phyloP scores from a whole-genome alignment of 1,284 basidiomycete species.

The Fistulina hepatica region DNA sequence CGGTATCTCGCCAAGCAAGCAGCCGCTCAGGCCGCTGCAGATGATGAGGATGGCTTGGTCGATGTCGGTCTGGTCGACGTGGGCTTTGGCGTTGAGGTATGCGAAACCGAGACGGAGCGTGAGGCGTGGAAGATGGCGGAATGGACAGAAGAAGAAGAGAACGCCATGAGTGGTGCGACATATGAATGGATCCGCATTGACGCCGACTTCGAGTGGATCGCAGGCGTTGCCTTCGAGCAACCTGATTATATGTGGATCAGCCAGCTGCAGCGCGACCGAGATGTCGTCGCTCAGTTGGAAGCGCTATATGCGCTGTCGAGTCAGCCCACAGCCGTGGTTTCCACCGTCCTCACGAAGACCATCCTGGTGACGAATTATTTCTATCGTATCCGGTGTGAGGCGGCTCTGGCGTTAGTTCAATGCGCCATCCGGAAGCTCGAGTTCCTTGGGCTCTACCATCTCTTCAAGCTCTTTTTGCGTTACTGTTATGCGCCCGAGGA shows the following conservation, averaged over 20 bases:
- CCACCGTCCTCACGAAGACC: conserved; percentile 87
- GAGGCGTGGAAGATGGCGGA: conserved; percentile 94
- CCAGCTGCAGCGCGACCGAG: conserved; percentile 90
- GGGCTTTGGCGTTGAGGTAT: conserved; percentile 91
- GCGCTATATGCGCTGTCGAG: conserved; percentile 77
- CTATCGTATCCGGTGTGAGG: conserved; percentile 95
- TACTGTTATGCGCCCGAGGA: conserved; percentile 86
- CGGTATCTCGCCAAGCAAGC: conserved; percentile 90
- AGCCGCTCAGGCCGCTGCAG: conserved; percentile 86
- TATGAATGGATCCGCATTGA: conserved; percentile 99
- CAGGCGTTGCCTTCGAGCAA: conserved; percentile 85
- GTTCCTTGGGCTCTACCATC: conserved; percentile 88
- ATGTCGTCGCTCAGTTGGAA: conserved; percentile 97
- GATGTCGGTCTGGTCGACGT: conserved; percentile 92
- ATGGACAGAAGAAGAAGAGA: conserved; percentile 97
- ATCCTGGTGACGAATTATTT: conserved; percentile 95
- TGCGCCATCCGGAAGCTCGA: conserved; percentile 75
- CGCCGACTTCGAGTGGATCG: conserved; percentile 98
- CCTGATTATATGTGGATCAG: conserved; percentile 99
- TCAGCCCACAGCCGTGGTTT: conserved; percentile 81
- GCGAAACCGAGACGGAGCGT: conserved; percentile 91
- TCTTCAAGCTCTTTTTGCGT: conserved; percentile 91
- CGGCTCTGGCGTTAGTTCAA: conserved; percentile 79
- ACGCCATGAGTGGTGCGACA: conserved; percentile 84
- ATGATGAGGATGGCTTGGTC: conserved; percentile 83